A percentile compares a stretch with the other conserved stretches of the same genome.
Conservation (phyloP, 2,329 filamentous ascomycete genomes). For the Colletotrichum lupini region DNA sequence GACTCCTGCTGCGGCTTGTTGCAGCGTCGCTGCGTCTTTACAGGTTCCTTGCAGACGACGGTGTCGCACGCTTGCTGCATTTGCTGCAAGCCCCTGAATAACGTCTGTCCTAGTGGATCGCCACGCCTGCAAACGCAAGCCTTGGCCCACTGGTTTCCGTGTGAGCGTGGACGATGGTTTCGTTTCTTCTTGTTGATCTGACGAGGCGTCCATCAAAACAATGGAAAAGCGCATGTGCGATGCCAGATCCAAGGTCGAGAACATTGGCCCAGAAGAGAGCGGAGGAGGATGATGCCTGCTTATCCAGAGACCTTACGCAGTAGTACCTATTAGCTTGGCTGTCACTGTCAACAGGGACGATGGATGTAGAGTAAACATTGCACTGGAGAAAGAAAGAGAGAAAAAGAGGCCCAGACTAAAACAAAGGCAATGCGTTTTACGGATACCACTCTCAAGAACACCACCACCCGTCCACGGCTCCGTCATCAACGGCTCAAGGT, state of each 20-base stretch:
- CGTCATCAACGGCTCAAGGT: slow-evolving; percentile 33
- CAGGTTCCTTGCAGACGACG: slow-evolving; percentile 11
- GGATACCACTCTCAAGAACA: slow-evolving; percentile 9
- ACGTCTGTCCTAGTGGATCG: slow-evolving; percentile 32
- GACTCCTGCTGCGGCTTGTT: slow-evolving; percentile 26
- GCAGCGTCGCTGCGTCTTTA: slow-evolving; percentile 11
- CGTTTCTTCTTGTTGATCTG: slow-evolving; percentile 34
- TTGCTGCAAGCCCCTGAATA: slow-evolving; percentile 36
- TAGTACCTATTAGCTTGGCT: neutral
- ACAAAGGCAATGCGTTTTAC: slow-evolving; percentile 1
- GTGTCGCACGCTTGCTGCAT: slow-evolving; percentile 34
- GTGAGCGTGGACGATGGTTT: slow-evolving; percentile 26
- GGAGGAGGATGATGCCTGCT: neutral
- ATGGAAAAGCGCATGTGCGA: slow-evolving; percentile 23
- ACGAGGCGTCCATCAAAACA: slow-evolving; percentile 31
- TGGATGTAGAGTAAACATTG: slow-evolving; percentile 23
- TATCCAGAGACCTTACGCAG: neutral
- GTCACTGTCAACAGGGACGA: slow-evolving; percentile 20
- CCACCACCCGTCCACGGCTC: slow-evolving; percentile 5
- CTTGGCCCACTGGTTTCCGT: slow-evolving; percentile 32
- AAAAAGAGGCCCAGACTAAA: neutral
- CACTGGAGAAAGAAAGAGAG: neutral
- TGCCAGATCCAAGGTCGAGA: slow-evolving; percentile 12
- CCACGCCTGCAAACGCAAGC: slow-evolving; percentile 26
- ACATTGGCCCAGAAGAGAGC: slow-evolving; percentile 2